Conservation (phyloP, 768 basidiomycete genomes). For the Strobilomyces confusus region DNA sequence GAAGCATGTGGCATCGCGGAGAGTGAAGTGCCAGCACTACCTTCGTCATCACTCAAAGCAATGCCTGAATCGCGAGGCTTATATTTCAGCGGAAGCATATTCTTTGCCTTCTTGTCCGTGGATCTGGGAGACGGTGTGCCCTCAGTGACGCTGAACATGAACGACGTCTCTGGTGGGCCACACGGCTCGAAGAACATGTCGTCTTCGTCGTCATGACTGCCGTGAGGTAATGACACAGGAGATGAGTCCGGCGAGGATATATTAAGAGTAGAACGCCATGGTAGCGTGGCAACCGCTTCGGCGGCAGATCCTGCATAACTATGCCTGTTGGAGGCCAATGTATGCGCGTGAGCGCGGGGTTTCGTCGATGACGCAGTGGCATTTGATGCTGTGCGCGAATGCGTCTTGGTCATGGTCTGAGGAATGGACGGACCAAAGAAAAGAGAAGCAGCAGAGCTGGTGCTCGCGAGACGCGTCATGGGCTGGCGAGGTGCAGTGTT, state of each 20-base stretch:
- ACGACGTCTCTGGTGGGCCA: slow-evolving; percentile 47
- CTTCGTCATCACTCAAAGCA: slow-evolving; percentile 58
- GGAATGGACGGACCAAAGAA: slow-evolving; percentile 57
- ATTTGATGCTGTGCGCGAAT: slow-evolving; percentile 24
- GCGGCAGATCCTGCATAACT: slow-evolving; percentile 57
- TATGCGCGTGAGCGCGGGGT: slow-evolving; percentile 16
- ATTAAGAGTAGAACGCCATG: slow-evolving; percentile 36
- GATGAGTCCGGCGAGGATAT: slow-evolving; percentile 52
- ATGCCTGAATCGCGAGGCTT: slow-evolving; percentile 67
- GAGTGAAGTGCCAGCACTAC: slow-evolving; percentile 17
- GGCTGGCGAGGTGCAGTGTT: slow-evolving; percentile 33
- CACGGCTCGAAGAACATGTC: slow-evolving; percentile 52
- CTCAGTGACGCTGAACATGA: slow-evolving; percentile 51
- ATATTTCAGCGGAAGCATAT: slow-evolving; percentile 60
- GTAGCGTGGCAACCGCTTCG: slow-evolving; percentile 27
- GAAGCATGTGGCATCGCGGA: slow-evolving; percentile 54
- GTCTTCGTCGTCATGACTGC: slow-evolving; percentile 43
- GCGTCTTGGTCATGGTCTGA: slow-evolving; percentile 22
- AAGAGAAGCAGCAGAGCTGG: slow-evolving; percentile 55
- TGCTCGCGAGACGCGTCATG: slow-evolving; percentile 49
- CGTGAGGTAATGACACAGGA: slow-evolving; percentile 32
- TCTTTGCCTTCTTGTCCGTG: slow-evolving; percentile 22
- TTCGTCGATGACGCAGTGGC: slow-evolving; percentile 5
- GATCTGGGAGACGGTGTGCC: slow-evolving; percentile 55
- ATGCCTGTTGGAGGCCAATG: slow-evolving; percentile 48